A percentile compares a stretch with the other conserved stretches of the same genome.
phyloP scores from a whole-genome alignment of 176 grass and related monocot species.

The Chloris gayana region DNA sequence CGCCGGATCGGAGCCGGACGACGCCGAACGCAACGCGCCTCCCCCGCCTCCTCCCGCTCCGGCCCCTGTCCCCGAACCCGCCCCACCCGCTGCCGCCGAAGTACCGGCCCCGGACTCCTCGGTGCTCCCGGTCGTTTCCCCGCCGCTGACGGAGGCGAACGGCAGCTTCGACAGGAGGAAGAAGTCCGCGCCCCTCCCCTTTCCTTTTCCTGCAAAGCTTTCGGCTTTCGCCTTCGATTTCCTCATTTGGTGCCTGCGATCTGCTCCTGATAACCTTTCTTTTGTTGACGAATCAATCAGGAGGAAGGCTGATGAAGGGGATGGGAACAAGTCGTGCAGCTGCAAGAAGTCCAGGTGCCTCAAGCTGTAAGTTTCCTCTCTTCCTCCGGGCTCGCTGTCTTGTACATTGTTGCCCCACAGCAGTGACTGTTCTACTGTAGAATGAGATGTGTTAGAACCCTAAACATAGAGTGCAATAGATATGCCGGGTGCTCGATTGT shows the following conservation, averaged over 20 bases:
- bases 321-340: conserved; percentile 58
- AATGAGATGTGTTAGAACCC: not conserved
- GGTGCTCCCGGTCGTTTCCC: not conserved
- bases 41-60: not conserved
- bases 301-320: conserved; percentile 56
- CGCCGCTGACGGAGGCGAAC: conserved; percentile 40
- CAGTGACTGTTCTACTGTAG: not conserved
- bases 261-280: not conserved
- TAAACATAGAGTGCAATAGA: not conserved
- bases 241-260: conserved; percentile 33
- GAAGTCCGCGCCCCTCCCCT: conserved; percentile 39
- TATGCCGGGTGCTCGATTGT: not conserved
- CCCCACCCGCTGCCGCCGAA: not conserved
- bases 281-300: not conserved
- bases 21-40: not conserved
- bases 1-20: conserved; percentile 42
- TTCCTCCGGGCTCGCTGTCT: not conserved
- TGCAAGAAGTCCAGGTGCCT: conserved; percentile 75
- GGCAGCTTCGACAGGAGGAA: conserved; percentile 55
- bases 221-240: conserved; percentile 12
- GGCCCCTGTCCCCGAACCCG: not conserved
- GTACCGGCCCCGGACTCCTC: not conserved
- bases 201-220: conserved; percentile 32
- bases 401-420: not conserved
- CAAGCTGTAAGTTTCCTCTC: conserved; percentile 49